Evolutionary conservation across 306 rosid species (phyloP).

Genomic region (Gleditsia sinensis): DNA sequence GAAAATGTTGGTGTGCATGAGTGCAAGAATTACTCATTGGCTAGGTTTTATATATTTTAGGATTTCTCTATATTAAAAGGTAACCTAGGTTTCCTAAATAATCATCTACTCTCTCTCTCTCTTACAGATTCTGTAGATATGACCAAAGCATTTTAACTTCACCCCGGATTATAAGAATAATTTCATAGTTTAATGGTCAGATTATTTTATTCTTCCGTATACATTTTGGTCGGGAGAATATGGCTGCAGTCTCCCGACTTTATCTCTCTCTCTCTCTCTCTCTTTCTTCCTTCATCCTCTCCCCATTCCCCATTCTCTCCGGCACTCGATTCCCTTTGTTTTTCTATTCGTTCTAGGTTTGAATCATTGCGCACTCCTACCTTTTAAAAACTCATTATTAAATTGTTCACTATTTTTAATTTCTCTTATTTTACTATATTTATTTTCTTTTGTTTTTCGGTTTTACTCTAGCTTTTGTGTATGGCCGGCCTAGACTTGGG

Average conservation of each 20-base stretch:
- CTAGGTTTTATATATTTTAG: not conserved
- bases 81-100: not conserved
- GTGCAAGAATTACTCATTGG: not conserved
- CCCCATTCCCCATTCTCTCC: conserved; percentile 35
- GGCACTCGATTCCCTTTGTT: conserved; percentile 48
- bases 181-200: conserved; percentile 38
- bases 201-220: conserved; percentile 38
- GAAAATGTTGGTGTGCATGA: not conserved
- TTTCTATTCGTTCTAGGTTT: conserved; percentile 59
- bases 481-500: conserved; percentile 99
- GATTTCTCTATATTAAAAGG: not conserved
- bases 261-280: conserved; percentile 30
- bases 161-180: conserved; percentile 29
- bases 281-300: conserved; percentile 30
- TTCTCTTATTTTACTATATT: conserved; percentile 24
- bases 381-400: not conserved
- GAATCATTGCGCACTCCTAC: conserved; percentile 48
- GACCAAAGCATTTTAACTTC: conserved; percentile 40
- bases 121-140: conserved; percentile 34
- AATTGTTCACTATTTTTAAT: conserved; percentile 37
- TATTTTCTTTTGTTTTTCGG: conserved; percentile 43
- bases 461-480: conserved; percentile 46
- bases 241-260: conserved; percentile 33
- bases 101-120: conserved; percentile 14
- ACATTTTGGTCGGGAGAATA: conserved; percentile 42